These are phyloP conservation scores for Fusarium clavum DNA, from an alignment of 2,329 filamentous ascomycete genomes.

Conservation along the genomic window DNA sequence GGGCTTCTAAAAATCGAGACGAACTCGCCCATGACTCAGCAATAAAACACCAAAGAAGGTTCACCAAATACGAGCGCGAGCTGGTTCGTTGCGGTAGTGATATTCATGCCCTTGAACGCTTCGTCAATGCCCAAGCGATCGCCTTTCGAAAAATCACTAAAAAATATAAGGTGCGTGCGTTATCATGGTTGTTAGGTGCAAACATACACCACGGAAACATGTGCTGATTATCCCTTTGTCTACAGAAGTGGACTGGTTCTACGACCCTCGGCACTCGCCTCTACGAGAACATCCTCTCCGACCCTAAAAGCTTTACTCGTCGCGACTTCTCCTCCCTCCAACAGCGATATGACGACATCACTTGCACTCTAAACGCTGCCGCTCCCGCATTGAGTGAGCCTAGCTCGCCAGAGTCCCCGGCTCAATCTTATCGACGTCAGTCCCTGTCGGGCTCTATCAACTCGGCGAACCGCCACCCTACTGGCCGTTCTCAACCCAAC, in stretches of 20 bases:
- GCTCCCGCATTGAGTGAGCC: slow-evolving; percentile 56
- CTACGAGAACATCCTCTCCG: slow-evolving; percentile 71
- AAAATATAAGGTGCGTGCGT: slow-evolving; percentile 72
- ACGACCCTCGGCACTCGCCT: slow-evolving; percentile 73
- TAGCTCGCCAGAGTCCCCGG: slow-evolving; percentile 53
- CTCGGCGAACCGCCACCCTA: slow-evolving; percentile 30
- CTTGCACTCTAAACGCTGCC: slow-evolving; percentile 59
- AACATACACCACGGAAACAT: not conserved
- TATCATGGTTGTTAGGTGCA: not conserved
- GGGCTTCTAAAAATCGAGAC: slow-evolving; percentile 55
- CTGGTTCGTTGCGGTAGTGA: slow-evolving; percentile 74
- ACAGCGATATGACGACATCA: slow-evolving; percentile 63
- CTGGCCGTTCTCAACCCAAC: slow-evolving; percentile 41
- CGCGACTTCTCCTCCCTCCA: slow-evolving; percentile 70
- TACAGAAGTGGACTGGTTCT: slow-evolving; percentile 83
- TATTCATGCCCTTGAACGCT: slow-evolving; percentile 75
- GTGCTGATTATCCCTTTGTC: slow-evolving; percentile 4
- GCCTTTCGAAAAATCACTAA: slow-evolving; percentile 87
- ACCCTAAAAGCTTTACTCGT: slow-evolving; percentile 77
- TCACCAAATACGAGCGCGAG: slow-evolving; percentile 65
- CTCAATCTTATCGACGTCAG: slow-evolving; percentile 26
- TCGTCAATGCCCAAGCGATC: slow-evolving; percentile 77
- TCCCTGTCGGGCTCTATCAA: slow-evolving; percentile 22
- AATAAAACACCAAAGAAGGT: slow-evolving; percentile 62
- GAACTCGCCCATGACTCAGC: slow-evolving; percentile 49